Evolutionary conservation across 78 protist species (phyloP), one percentile per base, ranked within the genome.

Genomic region (Bodo saltans): DNA sequence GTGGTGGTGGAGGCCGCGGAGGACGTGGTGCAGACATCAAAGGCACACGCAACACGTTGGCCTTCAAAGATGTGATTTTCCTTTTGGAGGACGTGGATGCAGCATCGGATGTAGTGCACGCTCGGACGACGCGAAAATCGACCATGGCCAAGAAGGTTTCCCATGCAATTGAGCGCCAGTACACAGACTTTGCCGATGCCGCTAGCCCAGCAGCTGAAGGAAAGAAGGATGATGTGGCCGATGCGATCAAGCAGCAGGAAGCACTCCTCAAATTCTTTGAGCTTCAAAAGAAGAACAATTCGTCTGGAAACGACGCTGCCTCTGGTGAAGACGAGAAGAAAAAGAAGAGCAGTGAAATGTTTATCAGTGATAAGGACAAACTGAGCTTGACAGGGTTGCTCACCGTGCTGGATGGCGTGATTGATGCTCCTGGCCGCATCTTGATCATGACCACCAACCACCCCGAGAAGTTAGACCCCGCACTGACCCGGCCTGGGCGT

Each of bases 371-470:
- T 33, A 79, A 47, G 32, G 74, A 74, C 53, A 37, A 39, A 38
- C 70, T 85, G 30, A 69, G 88, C 34, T 91, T 91, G 40, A 41
- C 89, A 4, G 94, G 91, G 0, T 79, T 91, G 33, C 87, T 91
- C 25, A 91, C 92, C 68, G 88, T 88, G 11, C 73, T 91, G n/a
- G 94, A 91, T 68, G 94, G 94, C 68, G 91, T 91, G 32, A 94
- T 81, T 26, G 23, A 88, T 0, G 86, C 86, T 1, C 87, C 92
- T 11, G 95, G 94, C 41, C 87, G 89, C 74, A 42, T 92, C 29
- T n/a, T 91, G 29, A 42, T 91, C 87, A 91, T 92, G 94, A 93
- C 94, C 28, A 92, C 94, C 40, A 92, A 92, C 87, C 91, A 92
- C 81, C 25, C 85, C 52, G 94, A 92, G 3, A 33, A 70, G 4